Evolutionary conservation across 2,329 filamentous ascomycete genomes (phyloP), one percentile per base, ranked within the genome.

Genomic region (Aspergillus ochraceoroseus): DNA sequence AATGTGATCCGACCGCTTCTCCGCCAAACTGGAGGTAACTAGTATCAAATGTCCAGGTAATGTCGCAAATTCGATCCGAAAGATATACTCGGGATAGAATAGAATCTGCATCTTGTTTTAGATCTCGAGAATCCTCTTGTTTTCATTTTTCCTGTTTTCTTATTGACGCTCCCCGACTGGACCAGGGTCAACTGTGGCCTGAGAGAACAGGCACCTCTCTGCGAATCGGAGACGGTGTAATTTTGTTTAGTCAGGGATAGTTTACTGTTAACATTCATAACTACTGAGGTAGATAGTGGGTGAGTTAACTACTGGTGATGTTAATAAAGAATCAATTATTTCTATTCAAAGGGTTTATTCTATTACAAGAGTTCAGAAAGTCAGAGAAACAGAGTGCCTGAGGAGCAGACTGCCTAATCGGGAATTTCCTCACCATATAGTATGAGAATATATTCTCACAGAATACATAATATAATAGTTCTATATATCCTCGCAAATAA

Each of bases 171-270:
- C 8, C 6, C 20, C 20, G 14, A 6, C 18, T 34, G 4, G 11
- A 9, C 13, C 25, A n/a, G n/a, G 20, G 30, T 14, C 23, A 41
- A 34, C 34, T 41, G 46, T 51, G 48, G 48, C 48, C 48, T 47
- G 48, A 51, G 47, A 45, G 42, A 19, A 31, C 41, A 31, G 29
- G 37, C 7, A 4, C 33, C 22, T 27, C 13, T 44, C 15, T 27
- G 17, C 46, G 40, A 59, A 60, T 59, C 49, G 59, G 47, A 43
- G 33, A 29, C 37, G 41, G 52, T 51, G 53, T 56, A 61, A 58
- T 57, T 41, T 37, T 28, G 38, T 38, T 58, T 51, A 53, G 52
- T 51, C 49, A 52, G 38, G 18, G 14, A 9, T 7, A 4, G n/a
- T 8, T 20, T 9, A 4, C 2, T 7, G 26, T 28, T 14, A 28